Base-by-base conservation (phyloP, 306 rosid genomes). In the Rosa multiflora region DNA sequence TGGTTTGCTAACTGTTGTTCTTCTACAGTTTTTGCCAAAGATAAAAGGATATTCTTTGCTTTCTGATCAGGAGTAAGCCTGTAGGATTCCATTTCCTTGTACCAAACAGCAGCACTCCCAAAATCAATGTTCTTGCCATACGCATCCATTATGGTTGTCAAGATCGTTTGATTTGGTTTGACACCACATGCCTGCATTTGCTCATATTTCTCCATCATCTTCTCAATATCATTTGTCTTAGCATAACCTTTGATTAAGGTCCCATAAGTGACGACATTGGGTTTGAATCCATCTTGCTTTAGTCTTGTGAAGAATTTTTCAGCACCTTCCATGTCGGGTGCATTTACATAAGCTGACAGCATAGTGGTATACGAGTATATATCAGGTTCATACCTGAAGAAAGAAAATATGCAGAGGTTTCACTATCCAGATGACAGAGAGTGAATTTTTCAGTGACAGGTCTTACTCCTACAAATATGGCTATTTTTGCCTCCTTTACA, bases 301-400 rank as follows among this genome's bases (percentile, higher is more conserved):
- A 95, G 76, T 87, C 93, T 89, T 79, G 46, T 84, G 85, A 95
- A 88, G 81, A 95, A 95, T 69, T 75, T 84, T 78, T 95, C 98
- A 49, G 99, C 99, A 68, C 97, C 94, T 67, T 88, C 97, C 98
- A 92, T 87, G 82, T 95, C 97, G 20, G 90, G 76, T 62, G 96
- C 97, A 84, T 95, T 95, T 71, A 95, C 90, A 72, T 89, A 92
- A 84, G 99, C 99, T 18, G 88, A 88, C 76, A 95, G 86, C 99
- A 95, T 95, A 21, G 98, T 93, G 26, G 94, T 90, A 75, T 93
- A 95, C 0, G 98, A 95, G 89, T 84, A 93, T 77, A 95, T 78
- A 88, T 91, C 99, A 6, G 96, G 98, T 5, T 86, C 75, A 83
- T 53, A 93, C 82, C 99, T 95, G 94, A 42, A 76, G 72, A 80